A percentile compares a stretch with the other conserved stretches of the same genome.
Conservation (phyloP, 2,329 filamentous ascomycete species). For the Ceratocystis huliohia region DNA sequence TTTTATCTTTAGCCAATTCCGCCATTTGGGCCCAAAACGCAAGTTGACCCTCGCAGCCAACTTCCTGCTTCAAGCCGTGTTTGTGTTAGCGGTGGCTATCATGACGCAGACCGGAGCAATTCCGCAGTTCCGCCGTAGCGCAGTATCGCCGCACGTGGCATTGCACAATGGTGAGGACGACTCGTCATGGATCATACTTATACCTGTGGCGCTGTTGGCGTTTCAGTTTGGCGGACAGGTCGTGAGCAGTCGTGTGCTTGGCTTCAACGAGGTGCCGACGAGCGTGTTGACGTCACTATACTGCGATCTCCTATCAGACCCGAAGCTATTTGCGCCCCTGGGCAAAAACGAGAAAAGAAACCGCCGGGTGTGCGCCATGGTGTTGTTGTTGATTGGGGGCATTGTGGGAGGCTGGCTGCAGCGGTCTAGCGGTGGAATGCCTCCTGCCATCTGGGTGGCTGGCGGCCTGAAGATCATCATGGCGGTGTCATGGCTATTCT, state of each 20-base stretch:
- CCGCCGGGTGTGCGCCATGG: conserved; percentile 34
- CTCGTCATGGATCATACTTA: conserved; percentile 30
- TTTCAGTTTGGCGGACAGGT: conserved; percentile 44
- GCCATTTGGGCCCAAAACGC: conserved; percentile 29
- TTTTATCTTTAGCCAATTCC: conserved; percentile 32
- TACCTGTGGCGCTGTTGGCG: conserved; percentile 37
- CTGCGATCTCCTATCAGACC: conserved; percentile 41
- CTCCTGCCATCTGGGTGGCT: conserved; percentile 34
- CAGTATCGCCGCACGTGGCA: conserved; percentile 13
- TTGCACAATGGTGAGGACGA: conserved; percentile 22
- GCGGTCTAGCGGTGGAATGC: conserved; percentile 31
- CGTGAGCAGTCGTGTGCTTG: conserved; percentile 36
- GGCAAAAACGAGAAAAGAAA: conserved; percentile 39
- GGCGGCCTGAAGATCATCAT: conserved; percentile 35
- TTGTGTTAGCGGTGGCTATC: conserved; percentile 41
- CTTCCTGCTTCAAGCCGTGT: conserved; percentile 39
- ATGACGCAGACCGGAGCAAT: conserved; percentile 37
- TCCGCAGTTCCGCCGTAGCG: conserved; percentile 27
- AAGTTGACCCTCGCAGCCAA: conserved; percentile 35
- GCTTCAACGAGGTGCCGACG: conserved; percentile 42
- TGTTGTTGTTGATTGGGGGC: conserved; percentile 36
- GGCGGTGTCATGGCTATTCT: conserved; percentile 29
- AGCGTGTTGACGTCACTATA: conserved; percentile 44
- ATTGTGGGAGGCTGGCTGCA: conserved; percentile 39
- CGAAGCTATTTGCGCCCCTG: conserved; percentile 32